Conservation (phyloP, 768 basidiomycete species). For the Ramaria sp. region DNA sequence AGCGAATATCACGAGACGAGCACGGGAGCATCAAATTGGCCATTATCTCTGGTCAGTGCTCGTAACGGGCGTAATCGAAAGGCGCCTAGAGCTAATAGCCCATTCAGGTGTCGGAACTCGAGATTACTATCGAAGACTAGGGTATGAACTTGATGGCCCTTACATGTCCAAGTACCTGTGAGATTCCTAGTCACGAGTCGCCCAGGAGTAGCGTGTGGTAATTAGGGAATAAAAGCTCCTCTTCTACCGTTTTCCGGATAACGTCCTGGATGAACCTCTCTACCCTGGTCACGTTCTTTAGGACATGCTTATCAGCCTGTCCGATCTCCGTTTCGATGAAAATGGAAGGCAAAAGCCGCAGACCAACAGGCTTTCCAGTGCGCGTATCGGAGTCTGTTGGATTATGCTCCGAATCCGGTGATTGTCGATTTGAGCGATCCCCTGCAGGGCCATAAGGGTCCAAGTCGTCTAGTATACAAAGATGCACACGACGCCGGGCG, state of each 20-base stretch:
- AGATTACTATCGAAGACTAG: slow-evolving; percentile 91
- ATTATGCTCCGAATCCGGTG: slow-evolving; percentile 26
- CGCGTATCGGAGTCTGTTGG: slow-evolving; percentile 47
- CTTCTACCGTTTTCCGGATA: slow-evolving; percentile 88
- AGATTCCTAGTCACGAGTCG: neutral
- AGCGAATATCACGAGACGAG: slow-evolving; percentile 93
- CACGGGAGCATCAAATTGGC: slow-evolving; percentile 92
- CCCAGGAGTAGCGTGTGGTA: slow-evolving; percentile 56
- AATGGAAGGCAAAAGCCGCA: slow-evolving; percentile 75
- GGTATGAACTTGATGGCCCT: slow-evolving; percentile 90
- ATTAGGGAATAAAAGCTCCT: slow-evolving; percentile 93
- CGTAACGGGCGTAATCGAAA: neutral
- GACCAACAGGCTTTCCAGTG: slow-evolving; percentile 62
- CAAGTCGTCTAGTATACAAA: slow-evolving; percentile 81
- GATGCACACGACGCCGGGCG: slow-evolving; percentile 65
- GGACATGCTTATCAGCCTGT: slow-evolving; percentile 87
- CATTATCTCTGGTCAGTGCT: slow-evolving; percentile 80
- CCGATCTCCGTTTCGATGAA: slow-evolving; percentile 96
- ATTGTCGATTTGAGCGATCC: slow-evolving; percentile 21
- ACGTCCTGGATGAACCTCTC: slow-evolving; percentile 95
- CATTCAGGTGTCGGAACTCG: slow-evolving; percentile 81
- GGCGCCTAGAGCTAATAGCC: neutral
- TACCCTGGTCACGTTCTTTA: slow-evolving; percentile 92
- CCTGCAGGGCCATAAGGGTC: slow-evolving; percentile 74
- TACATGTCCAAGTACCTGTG: slow-evolving; percentile 88